Conservation (phyloP, 441 rosid genomes). For the Erodium texanum region DNA sequence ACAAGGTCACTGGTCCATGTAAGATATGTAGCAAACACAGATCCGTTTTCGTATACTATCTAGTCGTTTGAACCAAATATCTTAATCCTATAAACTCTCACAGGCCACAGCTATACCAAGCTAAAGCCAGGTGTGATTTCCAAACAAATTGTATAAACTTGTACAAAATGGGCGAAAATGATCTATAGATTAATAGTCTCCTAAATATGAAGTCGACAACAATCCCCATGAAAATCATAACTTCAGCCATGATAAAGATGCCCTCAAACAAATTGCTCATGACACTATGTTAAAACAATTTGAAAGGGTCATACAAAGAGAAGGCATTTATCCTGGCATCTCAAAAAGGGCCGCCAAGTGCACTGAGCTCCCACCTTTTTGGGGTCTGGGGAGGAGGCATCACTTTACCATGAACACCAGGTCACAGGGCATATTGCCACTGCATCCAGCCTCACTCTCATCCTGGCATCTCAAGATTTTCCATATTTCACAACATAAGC, state of each 20-base stretch:
- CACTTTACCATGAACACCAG: not conserved
- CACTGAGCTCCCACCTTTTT: not conserved
- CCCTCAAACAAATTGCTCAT: conserved; percentile 14
- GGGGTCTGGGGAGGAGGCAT: too few species aligned
- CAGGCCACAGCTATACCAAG: conserved; percentile 2
- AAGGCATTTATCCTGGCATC: conserved; percentile 13
- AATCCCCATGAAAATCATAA: conserved; percentile 18
- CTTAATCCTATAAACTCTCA: not conserved
- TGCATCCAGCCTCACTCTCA: not conserved
- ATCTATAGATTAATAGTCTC: conserved; percentile 7
- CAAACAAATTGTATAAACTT: not conserved
- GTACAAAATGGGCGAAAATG: not conserved
- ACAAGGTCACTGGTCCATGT: not conserved
- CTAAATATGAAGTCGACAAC: conserved; percentile 14
- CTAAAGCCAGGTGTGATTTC: not conserved
- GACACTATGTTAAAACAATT: not conserved
- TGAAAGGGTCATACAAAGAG: conserved; percentile 22
- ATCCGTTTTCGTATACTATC: not conserved
- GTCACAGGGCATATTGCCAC: not conserved
- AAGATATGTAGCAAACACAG: too few species aligned
- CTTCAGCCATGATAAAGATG: conserved; percentile 14
- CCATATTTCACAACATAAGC: conserved; percentile 60
- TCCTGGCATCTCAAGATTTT: conserved; percentile 44
- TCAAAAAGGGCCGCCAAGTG: not conserved
- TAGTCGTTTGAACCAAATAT: not conserved